Percentiles rank a stretch among this genome's conserved stretches.
Evolutionary conservation across 2,329 filamentous ascomycete species (phyloP).

Genomic region (Stachybotrys echinatus): DNA sequence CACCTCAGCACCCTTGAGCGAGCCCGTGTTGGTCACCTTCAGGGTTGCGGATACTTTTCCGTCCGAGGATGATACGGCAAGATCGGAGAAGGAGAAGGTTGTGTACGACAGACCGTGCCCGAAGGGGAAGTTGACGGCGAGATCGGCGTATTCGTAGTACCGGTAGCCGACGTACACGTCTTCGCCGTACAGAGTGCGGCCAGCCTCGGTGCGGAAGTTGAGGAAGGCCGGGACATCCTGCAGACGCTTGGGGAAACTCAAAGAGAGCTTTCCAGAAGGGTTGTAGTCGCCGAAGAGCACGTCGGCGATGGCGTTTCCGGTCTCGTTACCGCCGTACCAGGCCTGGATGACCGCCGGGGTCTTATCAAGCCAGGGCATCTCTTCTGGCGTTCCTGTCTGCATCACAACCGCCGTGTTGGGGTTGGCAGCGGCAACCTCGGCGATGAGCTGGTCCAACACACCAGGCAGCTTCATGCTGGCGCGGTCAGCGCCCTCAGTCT

Average conservation of each 20-base stretch:
- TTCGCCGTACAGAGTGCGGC: slow-evolving; percentile 71
- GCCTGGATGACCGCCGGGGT: slow-evolving; percentile 63
- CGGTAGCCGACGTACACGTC: slow-evolving; percentile 78
- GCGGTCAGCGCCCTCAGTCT: slow-evolving; percentile 73
- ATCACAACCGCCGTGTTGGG: slow-evolving; percentile 67
- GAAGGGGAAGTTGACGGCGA: slow-evolving; percentile 67
- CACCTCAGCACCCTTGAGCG: slow-evolving; percentile 45
- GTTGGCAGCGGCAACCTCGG: slow-evolving; percentile 60
- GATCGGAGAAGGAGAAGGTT: slow-evolving; percentile 52
- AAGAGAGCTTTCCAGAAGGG: slow-evolving; percentile 68
- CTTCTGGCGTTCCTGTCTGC: slow-evolving; percentile 71
- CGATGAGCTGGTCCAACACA: slow-evolving; percentile 64
- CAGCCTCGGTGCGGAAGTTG: slow-evolving; percentile 67
- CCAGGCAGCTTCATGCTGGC: slow-evolving; percentile 74
- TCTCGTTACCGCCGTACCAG: slow-evolving; percentile 86
- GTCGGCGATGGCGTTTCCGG: slow-evolving; percentile 74
- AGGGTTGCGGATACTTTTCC: slow-evolving; percentile 43
- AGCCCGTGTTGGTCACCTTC: slow-evolving; percentile 58
- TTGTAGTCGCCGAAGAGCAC: slow-evolving; percentile 70
- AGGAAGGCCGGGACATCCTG: slow-evolving; percentile 72
- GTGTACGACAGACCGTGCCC: slow-evolving; percentile 79
- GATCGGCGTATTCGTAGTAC: slow-evolving; percentile 68
- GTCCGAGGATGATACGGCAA: slow-evolving; percentile 40
- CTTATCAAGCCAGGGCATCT: slow-evolving; percentile 62
- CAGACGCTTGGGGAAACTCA: slow-evolving; percentile 63